Base-by-base conservation (phyloP, 2,329 filamentous ascomycete species). In the Elsinoe ampelina region DNA sequence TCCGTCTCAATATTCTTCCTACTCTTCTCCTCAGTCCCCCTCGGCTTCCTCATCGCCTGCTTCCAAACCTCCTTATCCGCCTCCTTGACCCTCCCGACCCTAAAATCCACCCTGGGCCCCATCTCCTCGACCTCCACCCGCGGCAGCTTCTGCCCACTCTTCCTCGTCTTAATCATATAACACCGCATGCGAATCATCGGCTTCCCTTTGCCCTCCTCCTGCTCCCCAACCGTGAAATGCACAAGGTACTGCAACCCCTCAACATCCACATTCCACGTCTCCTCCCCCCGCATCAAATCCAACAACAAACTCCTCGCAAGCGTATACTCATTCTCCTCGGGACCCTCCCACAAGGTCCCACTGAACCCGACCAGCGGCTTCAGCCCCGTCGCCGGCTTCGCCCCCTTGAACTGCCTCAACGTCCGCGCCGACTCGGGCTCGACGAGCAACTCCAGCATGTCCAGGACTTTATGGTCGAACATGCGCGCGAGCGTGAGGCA, bases 1-100 rank as follows among this genome's bases (percentile, higher is more conserved):
- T 97, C 91, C 58, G 87, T 95, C 56, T 84, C 82, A 65, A 98
- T 86, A 72, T 98, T 98, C 86, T 98, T 98, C 86, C 95, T 97
- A 60, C 86, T 85, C 73, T 74, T 77, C 60, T 76, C 69, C 74
- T 88, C 85, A 38, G 72, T 74, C 38, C 82, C 82, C 78, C 86
- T 91, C 52, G 89, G 80, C 76, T 86, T 89, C 80, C 85, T 89
- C 81, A 96, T 80, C 15, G 92, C 90, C 73, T 92, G 87, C 81
- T 95, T 97, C 79, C 86, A 80, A 73, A 88, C 81, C 11, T 80
- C 80, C 65, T 83, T 79, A 64, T 95, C 89, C 1, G 92, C 83
- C 71, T 93, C 85, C 67, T 83, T 83, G 62, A 85, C 76, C 64
- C 93, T 84, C 20, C 93, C 91, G 55, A 96, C 78, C 62, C 86